These are phyloP conservation scores for Botrytis galanthina DNA, from an alignment of 2,329 filamentous ascomycete genomes.

Conservation along the genomic window DNA sequence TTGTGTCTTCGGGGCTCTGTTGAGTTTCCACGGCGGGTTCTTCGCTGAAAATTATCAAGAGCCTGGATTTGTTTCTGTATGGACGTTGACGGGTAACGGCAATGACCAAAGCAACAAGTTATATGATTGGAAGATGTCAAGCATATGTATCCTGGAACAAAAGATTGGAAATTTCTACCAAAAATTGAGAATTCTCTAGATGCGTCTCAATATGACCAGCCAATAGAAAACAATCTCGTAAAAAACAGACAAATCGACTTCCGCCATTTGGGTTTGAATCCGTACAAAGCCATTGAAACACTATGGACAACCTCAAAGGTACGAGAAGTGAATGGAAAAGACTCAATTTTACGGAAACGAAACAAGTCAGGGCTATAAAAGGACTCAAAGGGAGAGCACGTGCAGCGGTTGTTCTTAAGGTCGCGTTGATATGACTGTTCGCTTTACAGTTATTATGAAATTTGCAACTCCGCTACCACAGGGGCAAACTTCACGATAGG, in stretches of 20 bases:
- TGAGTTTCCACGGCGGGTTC: background rate
- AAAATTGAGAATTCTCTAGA: background rate
- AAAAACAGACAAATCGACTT: background rate
- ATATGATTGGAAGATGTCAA: no score
- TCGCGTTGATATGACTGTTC: background rate
- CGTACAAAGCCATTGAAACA: background rate
- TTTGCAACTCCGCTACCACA: background rate
- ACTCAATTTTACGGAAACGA: rapidly evolving
- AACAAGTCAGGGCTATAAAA: background rate
- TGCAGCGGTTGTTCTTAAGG: background rate
- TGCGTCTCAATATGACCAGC: background rate
- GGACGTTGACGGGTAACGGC: no score
- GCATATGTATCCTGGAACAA: background rate
- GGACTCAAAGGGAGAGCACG: background rate
- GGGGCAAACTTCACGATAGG: background rate
- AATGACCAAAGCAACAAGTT: background rate
- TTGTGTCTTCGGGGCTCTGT: background rate
- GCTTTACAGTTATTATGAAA: background rate
- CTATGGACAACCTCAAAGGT: background rate
- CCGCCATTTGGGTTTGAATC: background rate
- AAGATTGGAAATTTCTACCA: background rate
- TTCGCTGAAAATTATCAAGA: background rate
- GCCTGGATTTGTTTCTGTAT: background rate
- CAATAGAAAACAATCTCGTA: background rate
- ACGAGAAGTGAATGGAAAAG: background rate